Evolutionary conservation across 2,329 filamentous ascomycete genomes (phyloP).

Genomic region (Aspergillus hiratsukae): DNA sequence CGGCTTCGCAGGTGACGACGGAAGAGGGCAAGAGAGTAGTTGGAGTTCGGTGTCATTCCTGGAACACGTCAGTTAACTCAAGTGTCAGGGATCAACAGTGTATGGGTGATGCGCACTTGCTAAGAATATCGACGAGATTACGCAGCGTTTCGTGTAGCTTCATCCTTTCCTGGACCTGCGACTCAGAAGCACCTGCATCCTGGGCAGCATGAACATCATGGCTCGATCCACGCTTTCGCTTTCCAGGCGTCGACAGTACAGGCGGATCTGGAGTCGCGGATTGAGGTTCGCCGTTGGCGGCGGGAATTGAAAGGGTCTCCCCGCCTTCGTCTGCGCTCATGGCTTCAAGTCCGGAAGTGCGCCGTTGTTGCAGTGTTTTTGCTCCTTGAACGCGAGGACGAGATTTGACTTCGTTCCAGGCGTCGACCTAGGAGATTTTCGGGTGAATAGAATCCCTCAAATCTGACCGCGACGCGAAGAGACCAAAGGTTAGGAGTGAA

Average conservation of each 20-base stretch:
- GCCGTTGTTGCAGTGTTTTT: conserved; percentile 16
- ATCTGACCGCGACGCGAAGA: neutral
- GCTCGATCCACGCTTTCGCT: conserved; percentile 39
- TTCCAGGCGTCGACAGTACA: conserved; percentile 32
- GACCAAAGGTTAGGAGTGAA: neutral
- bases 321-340: conserved; percentile 38
- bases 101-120: conserved; percentile 20
- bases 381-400: conserved; percentile 13
- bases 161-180: conserved; percentile 24
- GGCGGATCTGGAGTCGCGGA: conserved; percentile 25
- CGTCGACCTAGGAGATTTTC: neutral
- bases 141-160: conserved; percentile 33
- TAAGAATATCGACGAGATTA: conserved; percentile 31
- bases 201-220: conserved; percentile 27
- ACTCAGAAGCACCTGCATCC: conserved; percentile 20
- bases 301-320: conserved; percentile 25
- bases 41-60: conserved; percentile 44
- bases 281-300: conserved; percentile 33
- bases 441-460: neutral
- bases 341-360: conserved; percentile 18
- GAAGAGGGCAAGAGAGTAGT: conserved; percentile 38
- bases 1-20: conserved; percentile 34
- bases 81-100: neutral
- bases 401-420: neutral
- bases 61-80: conserved; percentile 18